Evolutionary conservation across 352 stramenopile species (phyloP).

Genomic region (Phytophthora podocarpi): DNA sequence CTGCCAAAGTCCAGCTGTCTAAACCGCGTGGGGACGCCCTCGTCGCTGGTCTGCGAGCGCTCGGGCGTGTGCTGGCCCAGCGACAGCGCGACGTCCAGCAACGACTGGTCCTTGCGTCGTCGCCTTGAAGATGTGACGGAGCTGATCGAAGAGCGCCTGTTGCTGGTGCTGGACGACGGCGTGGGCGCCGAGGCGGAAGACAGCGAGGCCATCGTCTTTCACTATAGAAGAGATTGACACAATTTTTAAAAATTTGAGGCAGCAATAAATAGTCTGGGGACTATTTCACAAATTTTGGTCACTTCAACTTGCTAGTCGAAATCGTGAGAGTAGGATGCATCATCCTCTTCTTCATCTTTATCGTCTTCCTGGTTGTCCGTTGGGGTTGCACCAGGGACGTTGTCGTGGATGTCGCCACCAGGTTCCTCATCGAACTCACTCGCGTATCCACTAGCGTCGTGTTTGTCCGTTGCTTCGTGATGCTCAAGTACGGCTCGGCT

Average conservation of each 20-base stretch:
- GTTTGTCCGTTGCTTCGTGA: no score
- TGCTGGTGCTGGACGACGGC: constrained; percentile 5
- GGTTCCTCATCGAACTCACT: constrained; percentile 49
- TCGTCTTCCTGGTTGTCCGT: constrained; percentile 15
- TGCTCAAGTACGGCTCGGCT: background rate
- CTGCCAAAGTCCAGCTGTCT: constrained; percentile 43
- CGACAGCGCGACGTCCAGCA: constrained; percentile 17
- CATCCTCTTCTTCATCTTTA: constrained; percentile 30
- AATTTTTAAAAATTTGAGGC: no score
- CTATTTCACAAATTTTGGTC: constrained; percentile 20
- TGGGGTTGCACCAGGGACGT: background rate
- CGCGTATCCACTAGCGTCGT: constrained; percentile 33
- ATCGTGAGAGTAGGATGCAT: constrained; percentile 46
- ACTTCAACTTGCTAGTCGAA: constrained; percentile 42
- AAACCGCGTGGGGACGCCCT: constrained; percentile 20
- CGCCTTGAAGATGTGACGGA: constrained; percentile 28
- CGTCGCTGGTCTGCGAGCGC: background rate
- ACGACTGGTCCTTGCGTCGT: constrained; percentile 27
- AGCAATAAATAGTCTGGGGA: constrained; percentile 14
- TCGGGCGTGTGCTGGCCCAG: constrained; percentile 22
- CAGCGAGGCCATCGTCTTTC: constrained; percentile 2
- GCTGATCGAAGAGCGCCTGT: constrained; percentile 18
- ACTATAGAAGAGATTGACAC: background rate
- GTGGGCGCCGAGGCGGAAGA: background rate
- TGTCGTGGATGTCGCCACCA: constrained; percentile 5